A percentile compares a stretch with the other conserved stretches of the same genome.
Evolutionary conservation across 257 asterid species (phyloP).

Genomic region (Anisodus tanguticus): DNA sequence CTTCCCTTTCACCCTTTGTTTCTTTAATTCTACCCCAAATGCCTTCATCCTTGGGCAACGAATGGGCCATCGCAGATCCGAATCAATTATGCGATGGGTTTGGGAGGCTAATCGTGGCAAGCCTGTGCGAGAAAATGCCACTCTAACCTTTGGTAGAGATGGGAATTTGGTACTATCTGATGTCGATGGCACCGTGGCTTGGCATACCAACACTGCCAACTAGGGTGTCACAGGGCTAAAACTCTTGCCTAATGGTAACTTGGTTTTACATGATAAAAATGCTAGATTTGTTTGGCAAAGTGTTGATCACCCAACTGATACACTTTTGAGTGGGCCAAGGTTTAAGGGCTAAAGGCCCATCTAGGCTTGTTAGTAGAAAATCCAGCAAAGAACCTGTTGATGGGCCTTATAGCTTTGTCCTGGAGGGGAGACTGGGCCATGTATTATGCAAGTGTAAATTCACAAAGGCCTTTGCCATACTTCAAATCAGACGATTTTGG

Average conservation of each 20-base stretch:
- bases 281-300: slow-evolving; percentile 43
- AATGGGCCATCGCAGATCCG: slow-evolving; percentile 37
- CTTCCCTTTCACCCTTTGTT: slow-evolving; percentile 38
- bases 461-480: neutral
- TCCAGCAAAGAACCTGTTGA: slow-evolving; percentile 30
- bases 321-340: slow-evolving; percentile 44
- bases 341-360: slow-evolving; percentile 32
- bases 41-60: slow-evolving; percentile 41
- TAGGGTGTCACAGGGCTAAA: slow-evolving; percentile 39
- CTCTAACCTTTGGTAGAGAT: slow-evolving; percentile 34
- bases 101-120: slow-evolving; percentile 45
- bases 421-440: slow-evolving; percentile 26
- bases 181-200: slow-evolving; percentile 29
- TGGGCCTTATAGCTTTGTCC: slow-evolving; percentile 40
- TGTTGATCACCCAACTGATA: slow-evolving; percentile 44
- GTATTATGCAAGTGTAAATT: neutral
- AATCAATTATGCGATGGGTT: slow-evolving; percentile 42
- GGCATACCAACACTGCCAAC: slow-evolving; percentile 35
- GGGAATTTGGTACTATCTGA: slow-evolving; percentile 44
- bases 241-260: slow-evolving; percentile 38
- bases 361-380: slow-evolving; percentile 35
- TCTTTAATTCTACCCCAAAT: slow-evolving; percentile 44
- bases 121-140: slow-evolving; percentile 40
- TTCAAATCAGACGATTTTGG: slow-evolving; percentile 23
- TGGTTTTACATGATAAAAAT: slow-evolving; percentile 35